Base-by-base conservation (phyloP, 2,329 filamentous ascomycete genomes). In the Pezicula neosporulosa region DNA sequence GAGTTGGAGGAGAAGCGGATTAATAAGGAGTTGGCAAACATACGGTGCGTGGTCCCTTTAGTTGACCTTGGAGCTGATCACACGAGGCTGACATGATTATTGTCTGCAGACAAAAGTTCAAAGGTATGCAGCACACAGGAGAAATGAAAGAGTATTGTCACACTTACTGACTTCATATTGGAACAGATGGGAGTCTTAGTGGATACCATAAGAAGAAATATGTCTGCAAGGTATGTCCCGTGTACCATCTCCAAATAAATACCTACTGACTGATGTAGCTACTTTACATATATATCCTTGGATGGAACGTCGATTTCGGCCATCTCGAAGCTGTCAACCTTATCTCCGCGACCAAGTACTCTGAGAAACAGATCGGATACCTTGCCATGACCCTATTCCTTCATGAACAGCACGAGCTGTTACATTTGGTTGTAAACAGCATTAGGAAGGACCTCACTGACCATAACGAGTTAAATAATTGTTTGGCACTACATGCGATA, bases 151-250 rank as follows among this genome's bases (percentile, higher is more conserved):
- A 6, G 12, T 37, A 15, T 12, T 19, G 44, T 21, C 33, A 28
- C 13, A 27, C 30, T 15, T 19, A 27, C 30, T 15, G 44, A 36
- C 53, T 48, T 58, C 63, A 48, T 62, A 45, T 49, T 7, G 24
- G 19, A 39, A 53, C 56, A 85, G 89, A 94, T 70, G 92, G 91
- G 58, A 94, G 81, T 67, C 77, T 99, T 52, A 96, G 87, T 68
- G 95, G 94, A 60, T 99, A 99, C 68, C 91, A 97, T 77, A 97
- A 95, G 79, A 99, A 99, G 82, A 99, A 99, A 88, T 99, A 99
- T 69, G 94, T 99, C 60, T 99, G 94, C 89, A 99, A 99, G 77
- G 81, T 84, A 73, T 50, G 68, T 48, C 6, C n/a, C 18, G 16
- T 24, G 39, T 45, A 44, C 18, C 51, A 24, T 47, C 47, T 52